Percentiles rank a stretch among this genome's conserved stretches.
These are phyloP conservation scores for Davidsoniella virescens DNA, from an alignment of 2,329 filamentous ascomycete species.

Conservation along the genomic window DNA sequence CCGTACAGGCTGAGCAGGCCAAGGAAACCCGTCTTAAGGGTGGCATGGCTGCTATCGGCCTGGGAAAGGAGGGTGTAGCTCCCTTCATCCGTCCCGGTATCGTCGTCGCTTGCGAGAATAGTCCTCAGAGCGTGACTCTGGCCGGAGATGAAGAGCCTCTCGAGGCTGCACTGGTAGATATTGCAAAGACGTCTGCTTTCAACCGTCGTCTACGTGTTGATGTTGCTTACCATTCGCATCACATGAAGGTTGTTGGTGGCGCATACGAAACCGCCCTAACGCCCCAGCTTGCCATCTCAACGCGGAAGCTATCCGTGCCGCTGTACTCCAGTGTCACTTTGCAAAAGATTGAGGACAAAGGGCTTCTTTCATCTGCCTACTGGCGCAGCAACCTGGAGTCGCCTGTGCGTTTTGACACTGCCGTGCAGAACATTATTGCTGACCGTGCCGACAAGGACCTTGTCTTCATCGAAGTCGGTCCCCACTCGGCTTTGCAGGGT, in stretches of 20 bases:
- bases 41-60: constrained; percentile 22
- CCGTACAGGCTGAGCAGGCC: constrained; percentile 26
- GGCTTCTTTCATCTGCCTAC: constrained; percentile 14
- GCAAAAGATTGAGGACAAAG: constrained; percentile 18
- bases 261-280: constrained; percentile 26
- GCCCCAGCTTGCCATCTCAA: constrained; percentile 31
- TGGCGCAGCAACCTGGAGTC: constrained; percentile 20
- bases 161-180: constrained; percentile 13
- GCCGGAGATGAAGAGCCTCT: constrained; percentile 19
- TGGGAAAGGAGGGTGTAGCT: constrained; percentile 12
- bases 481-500: constrained; percentile 16
- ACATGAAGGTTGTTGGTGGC: constrained; percentile 25
- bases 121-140: constrained; percentile 21
- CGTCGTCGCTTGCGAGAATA: constrained; percentile 24
- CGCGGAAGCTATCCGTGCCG: constrained; percentile 19
- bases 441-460: constrained; percentile 17
- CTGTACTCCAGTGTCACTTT: background rate
- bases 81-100: constrained; percentile 9
- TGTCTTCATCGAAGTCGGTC: constrained; percentile 18
- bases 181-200: constrained; percentile 14
- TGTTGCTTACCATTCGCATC: constrained; percentile 19
- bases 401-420: constrained; percentile 17
- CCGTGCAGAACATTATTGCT: constrained; percentile 19
- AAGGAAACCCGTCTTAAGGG: constrained; percentile 12
- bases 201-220: constrained; percentile 14